Conservation (phyloP, 2,329 filamentous ascomycete species). For the Stenocarpella maydis region DNA sequence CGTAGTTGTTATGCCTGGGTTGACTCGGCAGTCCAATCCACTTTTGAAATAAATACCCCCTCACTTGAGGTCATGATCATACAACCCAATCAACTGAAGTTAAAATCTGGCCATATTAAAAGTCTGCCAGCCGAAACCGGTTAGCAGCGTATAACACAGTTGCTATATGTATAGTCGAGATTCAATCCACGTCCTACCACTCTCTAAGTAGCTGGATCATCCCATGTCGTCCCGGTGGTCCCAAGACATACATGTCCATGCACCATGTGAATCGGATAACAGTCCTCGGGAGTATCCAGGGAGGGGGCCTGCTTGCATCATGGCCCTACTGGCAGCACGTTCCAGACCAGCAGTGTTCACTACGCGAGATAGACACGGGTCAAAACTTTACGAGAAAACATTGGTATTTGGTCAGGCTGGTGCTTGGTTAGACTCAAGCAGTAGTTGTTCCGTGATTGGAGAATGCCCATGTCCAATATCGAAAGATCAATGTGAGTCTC, state of each 20-base stretch:
- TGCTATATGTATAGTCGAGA: not conserved
- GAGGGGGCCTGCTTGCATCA: not conserved
- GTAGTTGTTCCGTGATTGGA: not conserved
- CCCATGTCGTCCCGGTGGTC: not conserved
- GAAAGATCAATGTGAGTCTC: not conserved
- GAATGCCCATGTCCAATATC: not conserved
- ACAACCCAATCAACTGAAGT: conserved; percentile 2
- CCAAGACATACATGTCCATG: not conserved
- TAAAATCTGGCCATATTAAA: not conserved
- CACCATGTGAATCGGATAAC: conserved; percentile 6
- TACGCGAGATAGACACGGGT: not conserved
- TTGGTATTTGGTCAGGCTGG: not conserved
- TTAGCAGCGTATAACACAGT: not conserved
- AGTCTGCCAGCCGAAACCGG: not conserved
- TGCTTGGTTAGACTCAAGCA: not conserved
- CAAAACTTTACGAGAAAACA: not conserved
- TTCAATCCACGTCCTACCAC: not conserved
- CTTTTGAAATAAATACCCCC: not conserved
- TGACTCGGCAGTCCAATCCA: not conserved
- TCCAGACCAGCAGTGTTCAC: not conserved
- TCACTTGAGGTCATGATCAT: not conserved
- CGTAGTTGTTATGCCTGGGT: not conserved
- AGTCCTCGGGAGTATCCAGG: not conserved
- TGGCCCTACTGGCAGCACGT: not conserved
- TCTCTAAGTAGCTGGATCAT: not conserved